These are phyloP conservation scores for Fusarium nematophilum DNA, from an alignment of 2,329 filamentous ascomycete genomes.

Conservation along the genomic window DNA sequence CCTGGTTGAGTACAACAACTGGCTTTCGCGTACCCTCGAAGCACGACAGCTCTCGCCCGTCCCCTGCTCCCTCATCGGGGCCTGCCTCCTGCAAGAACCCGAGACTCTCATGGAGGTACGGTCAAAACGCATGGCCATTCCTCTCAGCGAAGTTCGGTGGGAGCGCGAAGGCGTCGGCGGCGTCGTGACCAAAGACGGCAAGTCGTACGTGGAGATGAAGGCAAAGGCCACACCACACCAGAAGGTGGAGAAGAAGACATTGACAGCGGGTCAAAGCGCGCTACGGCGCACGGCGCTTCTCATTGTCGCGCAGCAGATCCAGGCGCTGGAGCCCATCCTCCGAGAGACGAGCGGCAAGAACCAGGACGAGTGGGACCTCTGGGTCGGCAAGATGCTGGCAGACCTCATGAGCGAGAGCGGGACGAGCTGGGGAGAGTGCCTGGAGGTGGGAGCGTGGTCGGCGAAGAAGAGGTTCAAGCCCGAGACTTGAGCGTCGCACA, in stretches of 20 bases:
- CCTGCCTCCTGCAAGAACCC: slow-evolving; percentile 84
- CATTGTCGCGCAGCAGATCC: slow-evolving; percentile 84
- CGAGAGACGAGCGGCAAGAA: slow-evolving; percentile 87
- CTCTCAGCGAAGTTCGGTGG: slow-evolving; percentile 86
- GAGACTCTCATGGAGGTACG: slow-evolving; percentile 76
- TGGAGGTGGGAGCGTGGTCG: slow-evolving; percentile 89
- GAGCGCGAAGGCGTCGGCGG: slow-evolving; percentile 79
- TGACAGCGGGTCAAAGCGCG: slow-evolving; percentile 77
- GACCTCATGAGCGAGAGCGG: slow-evolving; percentile 84
- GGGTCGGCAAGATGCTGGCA: slow-evolving; percentile 88
- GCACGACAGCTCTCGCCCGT: slow-evolving; percentile 75
- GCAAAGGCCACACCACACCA: slow-evolving; percentile 56
- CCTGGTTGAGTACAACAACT: slow-evolving; percentile 84
- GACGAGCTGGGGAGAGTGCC: slow-evolving; percentile 84
- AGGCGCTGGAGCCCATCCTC: slow-evolving; percentile 84
- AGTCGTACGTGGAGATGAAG: slow-evolving; percentile 68
- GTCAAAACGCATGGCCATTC: slow-evolving; percentile 85
- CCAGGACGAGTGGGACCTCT: slow-evolving; percentile 91
- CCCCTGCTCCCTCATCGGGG: slow-evolving; percentile 81
- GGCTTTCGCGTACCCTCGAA: slow-evolving; percentile 82
- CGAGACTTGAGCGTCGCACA: slow-evolving; percentile 14
- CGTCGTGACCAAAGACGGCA: slow-evolving; percentile 69
- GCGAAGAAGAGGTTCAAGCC: slow-evolving; percentile 72
- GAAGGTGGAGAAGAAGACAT: slow-evolving; percentile 58
- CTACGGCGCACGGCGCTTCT: slow-evolving; percentile 83